Evolutionary conservation across 2,329 filamentous ascomycete species (phyloP), one percentile per base, ranked within the genome.

Genomic region (Fusarium ramigenum): DNA sequence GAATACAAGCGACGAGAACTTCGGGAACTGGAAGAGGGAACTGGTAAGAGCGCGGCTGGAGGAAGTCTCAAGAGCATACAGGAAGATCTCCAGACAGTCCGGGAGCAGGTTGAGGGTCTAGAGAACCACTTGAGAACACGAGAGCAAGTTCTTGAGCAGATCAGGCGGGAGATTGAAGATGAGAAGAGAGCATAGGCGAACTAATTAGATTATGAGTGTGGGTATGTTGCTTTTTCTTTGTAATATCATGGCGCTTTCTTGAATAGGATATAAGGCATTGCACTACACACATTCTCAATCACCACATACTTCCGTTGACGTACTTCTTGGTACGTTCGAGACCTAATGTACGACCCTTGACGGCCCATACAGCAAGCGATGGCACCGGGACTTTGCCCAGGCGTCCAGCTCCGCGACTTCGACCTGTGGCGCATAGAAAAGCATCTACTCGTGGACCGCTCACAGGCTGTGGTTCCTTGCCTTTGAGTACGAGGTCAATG

Each of bases 1-100:
- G 96, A 99, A 79, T 98, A 97, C 83, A 99, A 99, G 89, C 87
- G 94, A 81, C 90, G 90, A 79, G 92, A 92, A 85, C 86, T 96
- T 80, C 87, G 90, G 75, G 95, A 93, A 57, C 79, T 95, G 82
- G 92, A 96, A 83, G 89, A 90, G 72, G 93, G 93, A 36, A 88
- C 89, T 61, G 91, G 89, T 72, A 92, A 88, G 84, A 90, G 85
- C 58, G 91, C 91, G 78, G 89, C 88, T 12, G 95, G 94, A 1
- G 90, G 92, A 71, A 89, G 89, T 69, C 81, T 98, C 69, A 93
- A 95, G 83, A 90, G 91, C 42, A 90, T 98, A 46, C 86, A 90
- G 65, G 95, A 97, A 42, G 96, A 99, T 83, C 89, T 99, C 80
- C 89, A 93, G 78, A 93, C 93, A 50, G 94, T 99, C n/a, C 92